Base-by-base conservation (phyloP, 2,329 filamentous ascomycete species). In the Huntiella savannae region DNA sequence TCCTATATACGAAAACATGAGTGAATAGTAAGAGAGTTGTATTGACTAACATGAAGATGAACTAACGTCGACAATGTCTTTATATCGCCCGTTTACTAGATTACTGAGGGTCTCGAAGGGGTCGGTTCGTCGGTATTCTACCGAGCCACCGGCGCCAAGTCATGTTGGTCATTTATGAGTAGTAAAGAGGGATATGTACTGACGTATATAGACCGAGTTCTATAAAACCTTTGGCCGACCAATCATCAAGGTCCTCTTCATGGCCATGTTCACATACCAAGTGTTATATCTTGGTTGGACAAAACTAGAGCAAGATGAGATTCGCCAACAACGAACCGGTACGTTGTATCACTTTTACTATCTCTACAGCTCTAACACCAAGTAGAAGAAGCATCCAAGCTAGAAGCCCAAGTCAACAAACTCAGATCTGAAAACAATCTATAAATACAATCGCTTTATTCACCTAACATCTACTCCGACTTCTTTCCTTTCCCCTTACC, bases 211-310 rank as follows among this genome's bases (percentile, higher is more conserved):
- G 73, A 62, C 72, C 43, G 65, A 69, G 40, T 87, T 87, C 63
- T 88, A 85, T 66, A 78, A 75, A 57, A 75, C 74, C 11, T 86
- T 85, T 57, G 75, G 77, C 35, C 70, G 79, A 1, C 82, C 83
- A 2, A 67, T 88, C 40, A 70, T 74, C 45, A 88, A 86, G 63
- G 76, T 77, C 46, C 73, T 84, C 53, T 68, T 88, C 34, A 70
- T 81, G 56, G 81, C 83, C 46, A 71, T 86, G 47, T 77, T 84
- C 56, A 80, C 78, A 2, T 91, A 88, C 59, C 83, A 91, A 61
- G 55, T 82, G n/a, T 61, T 71, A 11, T 88, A 87, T 62, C 84
- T 74, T 65, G 64, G 63, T 11, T 91, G 83, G 83, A 58, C 73
- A 34, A 82, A 79, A 60, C 66, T 88, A 43, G 82, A 87, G 60